phyloP scores from a whole-genome alignment of 176 grass and related monocot species.

The Themeda triandra region DNA sequence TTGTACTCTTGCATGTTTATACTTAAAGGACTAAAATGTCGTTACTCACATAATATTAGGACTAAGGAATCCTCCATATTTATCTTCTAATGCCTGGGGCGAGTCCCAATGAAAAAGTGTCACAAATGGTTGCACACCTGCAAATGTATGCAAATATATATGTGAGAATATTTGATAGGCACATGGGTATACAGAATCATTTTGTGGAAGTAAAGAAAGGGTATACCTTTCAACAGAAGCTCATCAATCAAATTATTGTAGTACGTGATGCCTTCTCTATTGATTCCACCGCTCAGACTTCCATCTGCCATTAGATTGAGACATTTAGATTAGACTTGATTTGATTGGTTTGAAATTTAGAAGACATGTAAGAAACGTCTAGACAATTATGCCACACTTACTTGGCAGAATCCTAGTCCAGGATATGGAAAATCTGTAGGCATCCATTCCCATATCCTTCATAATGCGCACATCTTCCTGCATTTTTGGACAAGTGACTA shows the following conservation, averaged over 20 bases:
- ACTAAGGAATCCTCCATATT: slow-evolving; percentile 59
- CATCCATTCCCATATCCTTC: slow-evolving; percentile 67
- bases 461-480: slow-evolving; percentile 67
- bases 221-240: slow-evolving; percentile 41
- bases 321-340: neutral
- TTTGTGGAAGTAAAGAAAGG: neutral
- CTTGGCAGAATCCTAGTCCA: slow-evolving; percentile 71
- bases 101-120: slow-evolving; percentile 74
- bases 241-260: slow-evolving; percentile 63
- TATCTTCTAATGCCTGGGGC: slow-evolving; percentile 59
- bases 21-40: neutral
- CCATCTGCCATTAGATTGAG: slow-evolving; percentile 44
- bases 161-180: neutral
- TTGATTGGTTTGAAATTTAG: neutral
- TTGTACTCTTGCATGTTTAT: no score
- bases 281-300: slow-evolving; percentile 49
- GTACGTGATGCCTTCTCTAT: slow-evolving; percentile 44
- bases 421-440: slow-evolving; percentile 68
- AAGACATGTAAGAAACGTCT: neutral
- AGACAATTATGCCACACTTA: neutral
- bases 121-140: slow-evolving; percentile 61
- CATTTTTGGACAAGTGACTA: neutral
- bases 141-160: neutral
- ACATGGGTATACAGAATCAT: neutral
- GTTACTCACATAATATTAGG: slow-evolving; percentile 48